Base-by-base conservation (phyloP, 345 rosid genomes). In the Combretum micranthum region DNA sequence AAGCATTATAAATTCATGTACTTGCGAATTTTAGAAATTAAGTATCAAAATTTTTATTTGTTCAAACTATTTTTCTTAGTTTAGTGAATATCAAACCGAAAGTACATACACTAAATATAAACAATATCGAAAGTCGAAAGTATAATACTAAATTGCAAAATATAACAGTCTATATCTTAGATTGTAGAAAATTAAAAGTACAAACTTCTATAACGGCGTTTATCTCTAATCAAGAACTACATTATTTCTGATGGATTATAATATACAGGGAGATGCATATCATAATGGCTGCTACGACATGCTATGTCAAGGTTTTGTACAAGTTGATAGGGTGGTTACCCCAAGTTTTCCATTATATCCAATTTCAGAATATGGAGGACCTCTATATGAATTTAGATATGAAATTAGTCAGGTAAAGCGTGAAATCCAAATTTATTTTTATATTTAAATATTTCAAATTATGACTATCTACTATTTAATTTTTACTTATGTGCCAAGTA, bases 251-350 rank as follows among this genome's bases (percentile, higher is more conserved):
- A 37, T 14, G 42, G 17, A 17, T 22, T 52, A 16, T 52, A 21
- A 16, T 25, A 1, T 19, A 52, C 39, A 22, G 55, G 55, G 42
- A 21, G 55, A 52, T 52, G 55, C 13, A 7, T 14, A 14, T 14
- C 55, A 18, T n/a, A 37, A 19, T 52, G 55, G 55, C 15, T 52
- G 55, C 55, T 22, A 22, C 39, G 12, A 52, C 14, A 52, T 37
- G 17, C 17, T 52, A 15, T 52, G 39, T 37, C 39, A 5, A 22
- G 42, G 55, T 22, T 51, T 51, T 21, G 17, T 51, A 22, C 55
- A 51, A 17, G 39, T 23, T 9, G n/a, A 52, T 22, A 52, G 55
- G 14, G 17, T 4, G 13, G 3, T 52, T 21, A 22, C 39, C n/a
- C 55, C 39, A 10, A 52, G 17, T 52, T 22, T 12, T 52, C 39